Conservation (phyloP, 2,329 filamentous ascomycete genomes). For the Capronia epimyces region DNA sequence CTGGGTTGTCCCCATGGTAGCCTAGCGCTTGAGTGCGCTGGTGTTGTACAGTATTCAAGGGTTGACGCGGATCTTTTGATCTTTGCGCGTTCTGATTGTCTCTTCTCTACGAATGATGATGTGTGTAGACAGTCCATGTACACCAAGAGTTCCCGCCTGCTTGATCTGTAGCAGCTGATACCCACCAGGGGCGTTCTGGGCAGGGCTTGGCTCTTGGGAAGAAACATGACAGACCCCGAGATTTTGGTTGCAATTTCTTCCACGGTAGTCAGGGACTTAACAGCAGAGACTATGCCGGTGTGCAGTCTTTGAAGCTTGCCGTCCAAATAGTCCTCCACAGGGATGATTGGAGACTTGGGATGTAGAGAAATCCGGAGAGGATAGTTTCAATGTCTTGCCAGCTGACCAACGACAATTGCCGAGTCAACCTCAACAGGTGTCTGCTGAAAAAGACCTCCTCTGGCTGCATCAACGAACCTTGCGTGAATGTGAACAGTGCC, state of each 20-base stretch:
- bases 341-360: constrained; percentile 14
- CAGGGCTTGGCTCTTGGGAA: background rate
- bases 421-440: constrained; percentile 6
- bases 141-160: background rate
- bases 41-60: background rate
- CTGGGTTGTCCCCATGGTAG: no score
- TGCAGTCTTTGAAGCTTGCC: background rate
- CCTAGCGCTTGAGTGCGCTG: no score
- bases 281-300: background rate
- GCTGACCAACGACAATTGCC: constrained; percentile 4
- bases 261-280: background rate
- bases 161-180: no score
- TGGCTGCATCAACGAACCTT: constrained; percentile 14
- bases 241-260: no score
- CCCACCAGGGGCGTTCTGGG: no score
- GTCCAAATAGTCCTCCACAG: constrained; percentile 18
- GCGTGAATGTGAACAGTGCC: constrained; percentile 28
- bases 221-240: no score
- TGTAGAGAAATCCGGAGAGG: constrained; percentile 18
- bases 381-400: constrained; percentile 21
- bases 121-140: background rate
- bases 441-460: constrained; percentile 16
- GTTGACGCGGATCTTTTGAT: background rate
- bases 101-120: background rate
- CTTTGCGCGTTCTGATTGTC: background rate